A percentile compares a stretch with the other conserved stretches of the same genome.
Conservation (phyloP, 805 yeast species). For the Zygosaccharomyces lentus region DNA sequence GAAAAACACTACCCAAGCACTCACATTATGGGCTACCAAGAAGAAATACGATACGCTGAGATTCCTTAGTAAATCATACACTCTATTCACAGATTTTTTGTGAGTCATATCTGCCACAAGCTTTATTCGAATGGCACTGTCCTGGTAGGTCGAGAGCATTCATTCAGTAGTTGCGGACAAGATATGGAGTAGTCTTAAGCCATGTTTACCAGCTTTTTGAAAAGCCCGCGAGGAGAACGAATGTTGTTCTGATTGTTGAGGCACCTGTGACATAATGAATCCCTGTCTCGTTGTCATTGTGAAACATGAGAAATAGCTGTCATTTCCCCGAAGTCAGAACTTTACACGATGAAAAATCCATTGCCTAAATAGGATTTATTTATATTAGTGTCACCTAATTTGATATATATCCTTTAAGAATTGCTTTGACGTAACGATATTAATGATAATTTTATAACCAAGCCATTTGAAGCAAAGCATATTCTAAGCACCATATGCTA, state of each 20-base stretch:
- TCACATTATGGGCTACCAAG: slow-evolving; percentile 12
- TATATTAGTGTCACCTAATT: too few species aligned
- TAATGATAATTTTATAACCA: too few species aligned
- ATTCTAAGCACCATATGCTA: too few species aligned
- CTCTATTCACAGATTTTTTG: slow-evolving; percentile 3
- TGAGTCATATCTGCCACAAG: slow-evolving; percentile 11
- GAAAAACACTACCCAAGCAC: slow-evolving; percentile 15
- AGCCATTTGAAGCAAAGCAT: too few species aligned
- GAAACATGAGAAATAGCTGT: not conserved
- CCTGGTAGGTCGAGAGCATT: slow-evolving; percentile 12
- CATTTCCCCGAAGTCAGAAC: too few species aligned
- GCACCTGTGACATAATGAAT: not conserved
- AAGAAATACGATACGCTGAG: slow-evolving; percentile 1
- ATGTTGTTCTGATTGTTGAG: not conserved
- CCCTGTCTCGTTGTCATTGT: not conserved
- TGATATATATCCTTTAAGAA: too few species aligned
- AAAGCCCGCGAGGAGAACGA: slow-evolving; percentile 11
- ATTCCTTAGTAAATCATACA: slow-evolving; percentile 6
- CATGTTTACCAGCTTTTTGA: slow-evolving; percentile 15
- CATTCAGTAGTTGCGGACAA: not conserved
- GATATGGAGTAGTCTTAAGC: slow-evolving; percentile 9
- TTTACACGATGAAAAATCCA: too few species aligned
- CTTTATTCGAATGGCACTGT: slow-evolving; percentile 13
- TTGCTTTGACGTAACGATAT: too few species aligned
- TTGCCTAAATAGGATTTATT: too few species aligned